A percentile compares a stretch with the other conserved stretches of the same genome.
Evolutionary conservation across 2,329 filamentous ascomycete genomes (phyloP).

Genomic region (Periconia sp.): DNA sequence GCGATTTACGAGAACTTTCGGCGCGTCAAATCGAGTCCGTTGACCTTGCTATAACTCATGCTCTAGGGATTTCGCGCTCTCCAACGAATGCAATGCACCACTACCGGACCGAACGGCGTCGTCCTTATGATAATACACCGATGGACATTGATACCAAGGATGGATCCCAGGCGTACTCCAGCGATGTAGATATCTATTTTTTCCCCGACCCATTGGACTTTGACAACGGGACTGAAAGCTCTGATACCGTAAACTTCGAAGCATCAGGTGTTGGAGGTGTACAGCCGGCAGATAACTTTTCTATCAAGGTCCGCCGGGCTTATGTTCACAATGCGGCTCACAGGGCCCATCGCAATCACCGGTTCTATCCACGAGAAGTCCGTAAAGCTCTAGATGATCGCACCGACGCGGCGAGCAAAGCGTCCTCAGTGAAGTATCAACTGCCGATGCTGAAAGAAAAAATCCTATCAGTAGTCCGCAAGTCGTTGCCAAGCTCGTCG

Average conservation of each 20-base stretch:
- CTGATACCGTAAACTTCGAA: constrained; percentile 44
- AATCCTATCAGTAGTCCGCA: constrained; percentile 65
- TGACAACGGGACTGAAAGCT: constrained; percentile 24
- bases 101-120: constrained; percentile 25
- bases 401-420: constrained; percentile 5
- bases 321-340: constrained; percentile 5
- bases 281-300: constrained; percentile 59
- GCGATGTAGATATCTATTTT: constrained; percentile 40
- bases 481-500: constrained; percentile 57
- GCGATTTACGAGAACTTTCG: constrained; percentile 51
- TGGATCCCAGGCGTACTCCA: constrained; percentile 32
- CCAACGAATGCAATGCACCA: neutral
- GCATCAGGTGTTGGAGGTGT: constrained; percentile 61
- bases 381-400: constrained; percentile 33
- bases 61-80: neutral
- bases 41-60: neutral
- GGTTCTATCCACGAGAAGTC: constrained; percentile 33
- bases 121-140: constrained; percentile 21
- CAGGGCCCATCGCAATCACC: constrained; percentile 11
- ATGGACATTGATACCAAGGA: constrained; percentile 29
- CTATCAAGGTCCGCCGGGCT: constrained; percentile 52
- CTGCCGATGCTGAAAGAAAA: constrained; percentile 60
- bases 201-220: constrained; percentile 33
- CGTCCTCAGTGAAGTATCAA: constrained; percentile 6
- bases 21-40: constrained; percentile 15